A percentile compares a stretch with the other conserved stretches of the same genome.
Evolutionary conservation across 2,329 filamentous ascomycete species (phyloP).

Genomic region (Dactylellina cionopaga): DNA sequence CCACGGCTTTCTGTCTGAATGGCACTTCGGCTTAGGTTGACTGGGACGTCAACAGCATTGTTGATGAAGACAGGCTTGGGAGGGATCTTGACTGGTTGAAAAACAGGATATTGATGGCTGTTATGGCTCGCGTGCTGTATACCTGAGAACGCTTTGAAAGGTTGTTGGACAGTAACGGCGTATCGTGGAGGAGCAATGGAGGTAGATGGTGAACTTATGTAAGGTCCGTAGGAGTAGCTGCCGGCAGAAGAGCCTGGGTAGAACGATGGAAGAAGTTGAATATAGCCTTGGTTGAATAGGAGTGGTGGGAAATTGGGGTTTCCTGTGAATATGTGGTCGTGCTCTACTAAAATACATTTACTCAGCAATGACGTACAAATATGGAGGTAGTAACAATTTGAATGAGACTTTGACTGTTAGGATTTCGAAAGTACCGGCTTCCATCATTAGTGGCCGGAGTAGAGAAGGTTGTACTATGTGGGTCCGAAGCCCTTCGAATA

Average conservation of each 20-base stretch:
- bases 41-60: slow-evolving; percentile 53
- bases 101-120: slow-evolving; percentile 45
- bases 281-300: slow-evolving; percentile 7
- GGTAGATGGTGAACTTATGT: slow-evolving; percentile 3
- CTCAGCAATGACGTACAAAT: neutral
- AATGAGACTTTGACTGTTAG: neutral
- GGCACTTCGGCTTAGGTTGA: slow-evolving; percentile 55
- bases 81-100: slow-evolving; percentile 36
- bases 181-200: neutral
- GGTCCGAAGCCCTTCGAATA: neutral
- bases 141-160: slow-evolving; percentile 50
- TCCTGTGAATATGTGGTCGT: slow-evolving; percentile 3
- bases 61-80: slow-evolving; percentile 53
- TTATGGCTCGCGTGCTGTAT: slow-evolving; percentile 46
- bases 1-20: slow-evolving; percentile 55
- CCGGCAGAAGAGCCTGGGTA: neutral
- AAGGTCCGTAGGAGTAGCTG: neutral
- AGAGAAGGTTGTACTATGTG: neutral
- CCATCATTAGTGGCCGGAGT: neutral
- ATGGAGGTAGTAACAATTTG: no score
- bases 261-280: slow-evolving; percentile 7
- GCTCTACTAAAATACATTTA: no score
- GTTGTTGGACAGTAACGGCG: neutral
- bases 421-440: neutral
- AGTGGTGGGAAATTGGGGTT: slow-evolving; percentile 14